phyloP scores from a whole-genome alignment of 2,329 filamentous ascomycete genomes.

The Colletotrichum zoysiae region DNA sequence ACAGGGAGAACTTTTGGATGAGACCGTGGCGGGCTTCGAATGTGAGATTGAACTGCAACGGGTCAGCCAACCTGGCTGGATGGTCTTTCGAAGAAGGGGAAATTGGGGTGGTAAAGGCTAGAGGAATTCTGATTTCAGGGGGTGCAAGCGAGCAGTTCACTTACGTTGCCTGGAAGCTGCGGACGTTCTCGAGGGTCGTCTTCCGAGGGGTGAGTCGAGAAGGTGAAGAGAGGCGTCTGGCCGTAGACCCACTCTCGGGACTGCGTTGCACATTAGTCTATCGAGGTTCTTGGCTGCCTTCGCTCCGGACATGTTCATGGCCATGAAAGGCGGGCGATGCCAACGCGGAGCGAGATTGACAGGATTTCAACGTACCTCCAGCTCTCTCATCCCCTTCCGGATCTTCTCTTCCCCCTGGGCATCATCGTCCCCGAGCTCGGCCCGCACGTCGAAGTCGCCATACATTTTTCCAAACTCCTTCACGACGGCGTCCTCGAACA shows the following conservation, averaged over 20 bases:
- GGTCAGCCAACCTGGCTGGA: not conserved
- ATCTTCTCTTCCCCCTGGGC: constrained; percentile 64
- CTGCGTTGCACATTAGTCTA: constrained; percentile 49
- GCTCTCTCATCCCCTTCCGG: constrained; percentile 70
- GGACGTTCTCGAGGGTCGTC: constrained; percentile 70
- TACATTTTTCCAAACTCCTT: constrained; percentile 79
- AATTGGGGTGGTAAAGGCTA: too few species aligned
- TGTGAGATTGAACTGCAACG: constrained; percentile 45
- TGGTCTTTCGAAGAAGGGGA: not conserved
- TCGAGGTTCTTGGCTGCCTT: not conserved
- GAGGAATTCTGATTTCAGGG: not conserved
- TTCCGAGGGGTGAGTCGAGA: constrained; percentile 72
- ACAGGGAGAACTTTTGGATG: constrained; percentile 51
- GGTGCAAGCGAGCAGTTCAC: constrained; percentile 30
- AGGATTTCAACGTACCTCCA: constrained; percentile 63
- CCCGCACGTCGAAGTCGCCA: constrained; percentile 53
- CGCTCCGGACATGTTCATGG: too few species aligned
- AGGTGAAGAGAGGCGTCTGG: constrained; percentile 87
- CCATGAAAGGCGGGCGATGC: not conserved
- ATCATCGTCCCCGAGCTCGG: constrained; percentile 62
- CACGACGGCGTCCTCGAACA: constrained; percentile 68
- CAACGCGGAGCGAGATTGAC: constrained; percentile 43
- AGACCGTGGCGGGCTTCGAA: constrained; percentile 55
- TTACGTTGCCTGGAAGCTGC: constrained; percentile 60
- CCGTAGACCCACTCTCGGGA: constrained; percentile 82